phyloP scores from a whole-genome alignment of 768 basidiomycete species.

The Kwoniella mangroviensis region DNA sequence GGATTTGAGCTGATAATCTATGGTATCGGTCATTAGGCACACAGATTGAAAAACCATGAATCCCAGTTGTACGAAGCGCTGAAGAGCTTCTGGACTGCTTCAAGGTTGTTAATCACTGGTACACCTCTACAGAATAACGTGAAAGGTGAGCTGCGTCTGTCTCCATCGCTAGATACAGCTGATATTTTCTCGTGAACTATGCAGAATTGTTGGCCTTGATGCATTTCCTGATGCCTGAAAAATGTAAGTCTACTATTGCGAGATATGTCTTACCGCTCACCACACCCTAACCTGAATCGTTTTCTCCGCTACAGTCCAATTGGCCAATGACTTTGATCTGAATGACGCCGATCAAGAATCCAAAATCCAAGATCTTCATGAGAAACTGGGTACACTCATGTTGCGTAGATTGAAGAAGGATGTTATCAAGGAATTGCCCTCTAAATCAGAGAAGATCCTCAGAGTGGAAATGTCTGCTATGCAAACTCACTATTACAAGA shows the following conservation, averaged over 20 bases:
- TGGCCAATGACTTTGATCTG: slow-evolving; percentile 94
- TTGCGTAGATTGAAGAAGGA: slow-evolving; percentile 91
- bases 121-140: slow-evolving; percentile 99
- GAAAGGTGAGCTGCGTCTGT: slow-evolving; percentile 68
- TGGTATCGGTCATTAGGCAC: slow-evolving; percentile 66
- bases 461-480: slow-evolving; percentile 96
- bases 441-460: slow-evolving; percentile 96
- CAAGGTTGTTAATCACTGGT: slow-evolving; percentile 94
- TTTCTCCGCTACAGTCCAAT: slow-evolving; percentile 69
- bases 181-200: background rate
- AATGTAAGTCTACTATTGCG: slow-evolving; percentile 82
- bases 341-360: slow-evolving; percentile 86
- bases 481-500: slow-evolving; percentile 98
- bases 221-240: slow-evolving; percentile 99
- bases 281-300: too few species aligned
- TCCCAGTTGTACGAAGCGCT: slow-evolving; percentile 95
- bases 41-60: slow-evolving; percentile 97
- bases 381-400: slow-evolving; percentile 92
- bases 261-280: too few species aligned
- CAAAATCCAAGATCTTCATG: slow-evolving; percentile 88
- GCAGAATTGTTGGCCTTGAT: slow-evolving; percentile 91
- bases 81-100: slow-evolving; percentile 81
- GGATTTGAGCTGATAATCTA: slow-evolving; percentile 6
- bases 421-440: slow-evolving; percentile 91
- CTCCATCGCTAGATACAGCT: background rate